Evolutionary conservation across 75 land plant genomes (phyloP).

Genomic region (Sequoia sempervirens): DNA sequence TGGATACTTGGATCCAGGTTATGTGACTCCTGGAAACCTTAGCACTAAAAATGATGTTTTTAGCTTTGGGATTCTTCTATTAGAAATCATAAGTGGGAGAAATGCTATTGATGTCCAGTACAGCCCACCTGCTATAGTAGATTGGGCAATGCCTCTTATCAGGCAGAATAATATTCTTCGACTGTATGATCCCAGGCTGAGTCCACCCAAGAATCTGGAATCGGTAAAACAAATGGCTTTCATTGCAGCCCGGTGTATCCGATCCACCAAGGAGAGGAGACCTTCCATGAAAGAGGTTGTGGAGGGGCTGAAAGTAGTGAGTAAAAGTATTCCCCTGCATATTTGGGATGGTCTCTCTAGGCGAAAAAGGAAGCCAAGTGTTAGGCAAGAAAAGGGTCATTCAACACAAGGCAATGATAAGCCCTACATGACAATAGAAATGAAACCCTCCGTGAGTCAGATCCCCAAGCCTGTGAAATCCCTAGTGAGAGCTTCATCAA

Average conservation of each 20-base stretch:
- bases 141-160: slow-evolving; percentile 83
- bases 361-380: not conserved
- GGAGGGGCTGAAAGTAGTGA: slow-evolving; percentile 41
- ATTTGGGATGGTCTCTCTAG: slow-evolving; percentile 25
- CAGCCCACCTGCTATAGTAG: slow-evolving; percentile 77
- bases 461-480: not conserved
- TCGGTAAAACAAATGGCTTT: slow-evolving; percentile 61
- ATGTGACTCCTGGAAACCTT: slow-evolving; percentile 73
- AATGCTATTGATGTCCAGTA: slow-evolving; percentile 75
- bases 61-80: slow-evolving; percentile 84
- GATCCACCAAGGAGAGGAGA: slow-evolving; percentile 49
- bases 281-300: slow-evolving; percentile 83
- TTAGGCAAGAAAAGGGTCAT: not conserved
- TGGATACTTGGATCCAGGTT: slow-evolving; percentile 79
- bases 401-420: not conserved
- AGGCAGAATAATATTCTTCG: slow-evolving; percentile 54
- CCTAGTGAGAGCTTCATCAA: not conserved
- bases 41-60: slow-evolving; percentile 91
- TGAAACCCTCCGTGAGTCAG: not conserved
- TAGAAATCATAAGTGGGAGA: slow-evolving; percentile 88
- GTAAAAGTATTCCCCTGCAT: slow-evolving; percentile 37
- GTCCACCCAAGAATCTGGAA: slow-evolving; percentile 47
- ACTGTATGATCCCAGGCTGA: slow-evolving; percentile 60
- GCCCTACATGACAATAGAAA: not conserved
- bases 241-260: slow-evolving; percentile 75